Base-by-base conservation (phyloP, 495 filamentous ascomycete species). In the Penicillium coprophilum region DNA sequence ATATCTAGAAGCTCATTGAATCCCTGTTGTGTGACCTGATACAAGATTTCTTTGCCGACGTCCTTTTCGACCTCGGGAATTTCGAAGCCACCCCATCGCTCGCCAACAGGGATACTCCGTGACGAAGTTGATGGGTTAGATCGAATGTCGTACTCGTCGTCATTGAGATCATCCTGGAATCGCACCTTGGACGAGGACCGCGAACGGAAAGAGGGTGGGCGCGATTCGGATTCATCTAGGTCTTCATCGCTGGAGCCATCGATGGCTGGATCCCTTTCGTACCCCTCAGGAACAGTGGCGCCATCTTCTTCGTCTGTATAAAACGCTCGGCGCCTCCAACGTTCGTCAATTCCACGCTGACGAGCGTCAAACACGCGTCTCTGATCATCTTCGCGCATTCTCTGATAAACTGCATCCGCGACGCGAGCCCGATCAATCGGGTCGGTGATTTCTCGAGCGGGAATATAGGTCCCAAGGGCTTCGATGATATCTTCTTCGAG, bases 1-100 rank as follows among this genome's bases (percentile, higher is more conserved):
- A 85, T 77, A 66, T 96, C 90, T 6, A 98, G 81, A 4, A 97
- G 76, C 68, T 97, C 91, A 64, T 97, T 96, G 69, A 96, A 87
- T 1, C 88, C 91, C 64, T 96, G 86, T 63, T 96, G 90, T 0
- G 88, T 89, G 17, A 93, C 85, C 65, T 96, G 90, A 63, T 94
- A 96, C 7, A 97, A 75, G 15, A 96, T 84, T 63, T 97, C 94
- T 59, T 88, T 90, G 30, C 91, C 91, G 8, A 88, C 83, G 64
- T 96, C 91, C 59, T 77, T 80, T 62, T 96, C 92, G 15, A 85
- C 84, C 47, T 90, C 88, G 9, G 89, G 88, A 12, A 90, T 87
- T 58, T 92, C 89, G 63, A 89, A 89, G 9, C 85, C 90, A 34
- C 85, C 90, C 90, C 89, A 92, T 36, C 90, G 78, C 67, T 94